Evolutionary conservation across 345 rosid genomes (phyloP), one percentile per base, ranked within the genome.

Genomic region (Sisymbrium irio): DNA sequence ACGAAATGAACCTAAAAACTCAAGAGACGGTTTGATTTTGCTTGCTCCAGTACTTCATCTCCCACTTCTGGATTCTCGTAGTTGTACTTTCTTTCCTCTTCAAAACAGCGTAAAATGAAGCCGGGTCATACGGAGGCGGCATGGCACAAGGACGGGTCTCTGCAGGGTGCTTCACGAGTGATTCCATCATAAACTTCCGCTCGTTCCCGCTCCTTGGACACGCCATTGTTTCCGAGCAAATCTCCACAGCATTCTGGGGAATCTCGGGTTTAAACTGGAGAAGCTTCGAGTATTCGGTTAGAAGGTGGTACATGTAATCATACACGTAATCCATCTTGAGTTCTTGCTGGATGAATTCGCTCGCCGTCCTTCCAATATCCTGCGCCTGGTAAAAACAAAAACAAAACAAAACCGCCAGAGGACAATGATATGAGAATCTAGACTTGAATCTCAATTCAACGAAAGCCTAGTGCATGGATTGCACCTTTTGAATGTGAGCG

Each of bases 271-370:
- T 83, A 71, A 75, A 87, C 63, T 45, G 81, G 77, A 91, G 73
- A 13, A 89, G 85, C 80, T 83, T 88, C 0, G 93, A 77, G 36
- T 89, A 91, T 74, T 83, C 86, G 6, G 60, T 88, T 75, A 89
- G 64, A 12, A 89, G 88, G 83, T 89, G 97, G 70, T 81, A 85
- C 92, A 91, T 87, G 85, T 91, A 91, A 57, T 91, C 89, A 54
- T 91, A 89, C 13, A 88, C 92, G 2, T 75, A 79, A 35, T 89
- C 92, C 81, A 88, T 83, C 80, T 80, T 84, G 84, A 88, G 71
- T 2, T 86, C 86, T 59, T 83, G 76, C 64, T 74, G 83, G 4
- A 84, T 65, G 76, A 86, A 89, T 18, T 56, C 54, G 61, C 91
- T 89, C 0, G 85, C 91, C 0, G 83, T 78, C 73, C 78, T 87